Evolutionary conservation across 768 basidiomycete species (phyloP).

Genomic region (Pleurotus ostreatus): DNA sequence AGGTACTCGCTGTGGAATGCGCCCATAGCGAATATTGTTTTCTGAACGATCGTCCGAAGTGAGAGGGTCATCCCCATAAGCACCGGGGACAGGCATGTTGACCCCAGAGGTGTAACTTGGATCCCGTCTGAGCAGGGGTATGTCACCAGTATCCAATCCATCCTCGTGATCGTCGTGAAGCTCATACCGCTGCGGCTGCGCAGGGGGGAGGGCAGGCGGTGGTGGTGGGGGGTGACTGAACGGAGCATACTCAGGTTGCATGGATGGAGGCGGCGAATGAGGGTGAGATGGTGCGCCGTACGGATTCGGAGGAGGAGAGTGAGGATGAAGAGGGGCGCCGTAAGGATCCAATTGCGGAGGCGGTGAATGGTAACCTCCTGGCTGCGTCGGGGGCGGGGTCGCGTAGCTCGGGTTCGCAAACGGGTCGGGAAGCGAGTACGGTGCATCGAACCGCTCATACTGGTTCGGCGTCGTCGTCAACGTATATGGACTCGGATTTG

Average conservation of each 20-base stretch:
- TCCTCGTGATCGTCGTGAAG: constrained; percentile 40
- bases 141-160: constrained; percentile 55
- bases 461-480: constrained; percentile 28
- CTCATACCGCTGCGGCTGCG: constrained; percentile 28
- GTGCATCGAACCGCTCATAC: constrained; percentile 35
- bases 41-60: constrained; percentile 26
- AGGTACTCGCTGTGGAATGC: constrained; percentile 87
- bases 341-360: constrained; percentile 9
- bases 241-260: constrained; percentile 19
- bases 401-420: constrained; percentile 19
- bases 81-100: constrained; percentile 41
- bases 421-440: constrained; percentile 16
- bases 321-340: constrained; percentile 19
- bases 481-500: constrained; percentile 46
- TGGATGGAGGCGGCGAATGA: constrained; percentile 7
- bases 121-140: constrained; percentile 59
- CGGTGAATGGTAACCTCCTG: constrained; percentile 9
- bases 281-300: constrained; percentile 10
- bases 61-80: constrained; percentile 33
- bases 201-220: constrained; percentile 17
- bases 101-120: constrained; percentile 20
- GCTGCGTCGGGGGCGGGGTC: constrained; percentile 18
- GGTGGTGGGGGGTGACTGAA: constrained; percentile 20
- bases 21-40: constrained; percentile 78
- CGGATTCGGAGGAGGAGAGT: constrained; percentile 20